These are phyloP conservation scores for Echinosophora koreensis DNA, from an alignment of 306 rosid genomes.

Conservation along the genomic window DNA sequence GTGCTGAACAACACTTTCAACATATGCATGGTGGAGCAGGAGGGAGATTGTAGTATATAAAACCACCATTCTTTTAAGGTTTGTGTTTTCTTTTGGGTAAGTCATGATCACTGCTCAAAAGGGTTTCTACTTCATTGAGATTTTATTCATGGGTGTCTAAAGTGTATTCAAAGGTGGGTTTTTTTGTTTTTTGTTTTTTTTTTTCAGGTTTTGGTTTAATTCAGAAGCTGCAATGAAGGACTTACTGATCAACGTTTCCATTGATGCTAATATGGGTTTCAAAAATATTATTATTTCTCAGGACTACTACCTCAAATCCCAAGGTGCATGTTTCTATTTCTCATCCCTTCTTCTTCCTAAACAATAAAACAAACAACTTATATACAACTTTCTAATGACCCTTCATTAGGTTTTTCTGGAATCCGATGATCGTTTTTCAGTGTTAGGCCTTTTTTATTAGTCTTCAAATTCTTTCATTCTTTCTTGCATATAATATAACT, in stretches of 20 bases:
- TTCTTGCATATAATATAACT: slow-evolving; percentile 51
- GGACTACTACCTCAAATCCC: slow-evolving; percentile 57
- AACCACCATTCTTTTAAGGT: slow-evolving; percentile 46
- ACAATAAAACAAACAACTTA: slow-evolving; percentile 49
- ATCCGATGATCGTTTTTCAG: slow-evolving; percentile 93
- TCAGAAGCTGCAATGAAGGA: slow-evolving; percentile 55
- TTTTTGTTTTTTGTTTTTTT: neutral
- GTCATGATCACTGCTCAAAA: slow-evolving; percentile 23
- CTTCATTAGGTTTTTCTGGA: slow-evolving; percentile 71
- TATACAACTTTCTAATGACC: slow-evolving; percentile 56
- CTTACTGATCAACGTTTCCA: slow-evolving; percentile 59
- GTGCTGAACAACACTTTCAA: neutral
- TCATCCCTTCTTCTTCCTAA: slow-evolving; percentile 54
- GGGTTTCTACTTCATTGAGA: neutral
- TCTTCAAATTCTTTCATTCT: slow-evolving; percentile 84
- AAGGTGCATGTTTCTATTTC: slow-evolving; percentile 72
- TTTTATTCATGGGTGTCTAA: slow-evolving; percentile 45
- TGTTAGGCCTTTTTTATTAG: slow-evolving; percentile 55
- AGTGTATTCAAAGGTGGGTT: slow-evolving; percentile 48
- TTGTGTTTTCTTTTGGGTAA: slow-evolving; percentile 68
- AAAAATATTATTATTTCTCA: slow-evolving; percentile 48
- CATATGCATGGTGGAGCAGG: slow-evolving; percentile 28
- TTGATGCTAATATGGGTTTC: slow-evolving; percentile 62
- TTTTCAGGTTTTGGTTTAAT: slow-evolving; percentile 46
- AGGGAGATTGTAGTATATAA: slow-evolving; percentile 44